A percentile compares a stretch with the other conserved stretches of the same genome.
Conservation (phyloP, 1,139 yeast species). For the Pichia sp. region DNA sequence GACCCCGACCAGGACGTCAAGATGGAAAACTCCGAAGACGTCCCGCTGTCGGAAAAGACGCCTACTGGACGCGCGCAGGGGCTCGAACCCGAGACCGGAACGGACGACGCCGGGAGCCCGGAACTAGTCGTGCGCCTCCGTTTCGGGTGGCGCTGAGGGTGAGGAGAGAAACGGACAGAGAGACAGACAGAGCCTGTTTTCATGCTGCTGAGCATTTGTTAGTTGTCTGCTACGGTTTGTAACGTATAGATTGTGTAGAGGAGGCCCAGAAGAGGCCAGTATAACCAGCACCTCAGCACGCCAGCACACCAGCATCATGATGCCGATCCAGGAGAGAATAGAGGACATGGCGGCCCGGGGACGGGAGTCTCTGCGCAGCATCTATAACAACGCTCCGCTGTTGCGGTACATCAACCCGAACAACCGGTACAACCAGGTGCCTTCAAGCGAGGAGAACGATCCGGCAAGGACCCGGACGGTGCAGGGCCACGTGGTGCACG, state of each 20-base stretch:
- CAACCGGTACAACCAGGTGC: conserved; percentile 24
- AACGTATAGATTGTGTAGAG: background rate
- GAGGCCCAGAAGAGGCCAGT: too few species aligned
- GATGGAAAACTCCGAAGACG: background rate
- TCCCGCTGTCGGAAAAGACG: too few species aligned
- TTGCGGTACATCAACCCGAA: conserved; percentile 24
- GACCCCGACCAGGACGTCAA: too few species aligned
- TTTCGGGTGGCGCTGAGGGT: conserved; percentile 15
- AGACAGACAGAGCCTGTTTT: background rate
- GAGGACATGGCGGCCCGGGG: background rate
- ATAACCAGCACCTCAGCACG: background rate
- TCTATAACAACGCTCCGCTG: conserved; percentile 29
- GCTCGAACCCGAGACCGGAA: background rate
- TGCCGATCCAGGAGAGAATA: conserved; percentile 3
- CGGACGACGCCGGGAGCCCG: background rate
- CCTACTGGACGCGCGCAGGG: too few species aligned
- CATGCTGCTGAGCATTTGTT: background rate
- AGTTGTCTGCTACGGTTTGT: background rate
- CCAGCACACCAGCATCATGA: background rate
- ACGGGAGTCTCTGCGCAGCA: conserved; percentile 2
- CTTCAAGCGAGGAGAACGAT: conserved; percentile 11
- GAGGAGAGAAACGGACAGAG: background rate
- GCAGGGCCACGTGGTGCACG: conserved; percentile 16
- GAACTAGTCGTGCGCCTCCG: conserved; percentile 9
- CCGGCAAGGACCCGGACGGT: conserved; percentile 16